These are phyloP conservation scores for Larix kaempferi DNA, from an alignment of 75 land plant species.

Conservation along the genomic window DNA sequence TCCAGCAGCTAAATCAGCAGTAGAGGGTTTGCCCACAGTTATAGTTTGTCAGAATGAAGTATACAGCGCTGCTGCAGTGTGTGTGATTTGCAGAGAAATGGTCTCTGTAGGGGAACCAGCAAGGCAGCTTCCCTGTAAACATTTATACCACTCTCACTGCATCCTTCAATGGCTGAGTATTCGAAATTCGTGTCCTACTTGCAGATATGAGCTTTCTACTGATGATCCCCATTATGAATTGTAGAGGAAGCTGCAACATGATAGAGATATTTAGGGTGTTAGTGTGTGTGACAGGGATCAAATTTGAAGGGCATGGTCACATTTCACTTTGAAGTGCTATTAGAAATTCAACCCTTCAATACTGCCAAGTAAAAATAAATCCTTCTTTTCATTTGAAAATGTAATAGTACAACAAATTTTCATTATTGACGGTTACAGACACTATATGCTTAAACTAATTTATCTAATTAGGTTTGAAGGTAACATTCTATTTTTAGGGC, in stretches of 20 bases:
- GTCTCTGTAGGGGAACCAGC: conserved; percentile 13
- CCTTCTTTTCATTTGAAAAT: too few species aligned
- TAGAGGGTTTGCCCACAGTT: conserved; percentile 10
- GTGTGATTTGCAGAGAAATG: conserved; percentile 48
- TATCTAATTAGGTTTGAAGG: too few species aligned
- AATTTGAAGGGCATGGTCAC: too few species aligned
- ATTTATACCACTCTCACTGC: conserved; percentile 27
- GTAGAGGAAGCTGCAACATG: neutral
- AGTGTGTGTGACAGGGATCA: too few species aligned
- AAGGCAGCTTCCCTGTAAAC: conserved; percentile 33
- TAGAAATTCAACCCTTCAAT: too few species aligned
- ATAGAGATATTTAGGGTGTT: too few species aligned
- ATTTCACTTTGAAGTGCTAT: too few species aligned
- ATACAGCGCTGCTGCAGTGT: conserved; percentile 10
- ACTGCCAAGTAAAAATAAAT: too few species aligned
- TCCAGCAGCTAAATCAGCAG: conserved; percentile 17
- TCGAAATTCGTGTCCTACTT: conserved; percentile 22
- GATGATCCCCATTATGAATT: conserved; percentile 39
- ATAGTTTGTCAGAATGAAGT: conserved; percentile 5
- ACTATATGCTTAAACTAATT: too few species aligned
- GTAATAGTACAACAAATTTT: too few species aligned
- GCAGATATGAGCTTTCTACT: conserved; percentile 24
- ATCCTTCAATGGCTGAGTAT: conserved; percentile 22
- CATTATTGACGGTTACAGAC: too few species aligned
- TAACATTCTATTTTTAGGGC: too few species aligned